A percentile compares a stretch with the other conserved stretches of the same genome.
Evolutionary conservation across 2,329 filamentous ascomycete genomes (phyloP).

Genomic region (Penicillium olsonii): DNA sequence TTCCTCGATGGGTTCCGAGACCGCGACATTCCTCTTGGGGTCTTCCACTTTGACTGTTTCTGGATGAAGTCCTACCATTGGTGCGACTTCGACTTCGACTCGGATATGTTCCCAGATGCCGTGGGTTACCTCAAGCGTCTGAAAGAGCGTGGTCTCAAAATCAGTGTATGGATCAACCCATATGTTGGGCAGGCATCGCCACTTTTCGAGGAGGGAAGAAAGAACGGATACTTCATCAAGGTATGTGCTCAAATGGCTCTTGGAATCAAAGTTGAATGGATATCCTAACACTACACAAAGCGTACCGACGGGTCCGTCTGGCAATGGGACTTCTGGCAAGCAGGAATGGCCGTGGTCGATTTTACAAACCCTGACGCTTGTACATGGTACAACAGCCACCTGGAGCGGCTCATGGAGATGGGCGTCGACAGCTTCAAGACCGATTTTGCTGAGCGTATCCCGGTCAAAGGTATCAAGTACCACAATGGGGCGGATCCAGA

Average conservation of each 20-base stretch:
- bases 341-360: slow-evolving; percentile 73
- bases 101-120: slow-evolving; percentile 68
- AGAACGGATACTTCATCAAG: slow-evolving; percentile 68
- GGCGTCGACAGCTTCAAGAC: slow-evolving; percentile 75
- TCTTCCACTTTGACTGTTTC: slow-evolving; percentile 78
- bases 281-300: slow-evolving; percentile 16
- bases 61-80: slow-evolving; percentile 76
- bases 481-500: slow-evolving; percentile 61
- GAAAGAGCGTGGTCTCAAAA: slow-evolving; percentile 65
- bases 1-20: slow-evolving; percentile 71
- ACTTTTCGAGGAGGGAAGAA: slow-evolving; percentile 63
- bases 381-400: slow-evolving; percentile 64
- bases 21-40: slow-evolving; percentile 65
- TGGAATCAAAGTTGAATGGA: not conserved
- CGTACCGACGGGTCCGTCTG: slow-evolving; percentile 69
- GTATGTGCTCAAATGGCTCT: slow-evolving; percentile 14
- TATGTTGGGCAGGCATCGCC: slow-evolving; percentile 71
- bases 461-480: slow-evolving; percentile 65
- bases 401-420: slow-evolving; percentile 65
- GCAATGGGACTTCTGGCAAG: slow-evolving; percentile 78
- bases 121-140: slow-evolving; percentile 64
- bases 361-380: slow-evolving; percentile 71
- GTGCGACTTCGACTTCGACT: slow-evolving; percentile 73
- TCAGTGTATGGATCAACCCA: slow-evolving; percentile 76
- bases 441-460: slow-evolving; percentile 74